Evolutionary conservation across 805 yeast species (phyloP), one percentile per base, ranked within the genome.

Genomic region (Isabelozyma pseudorhagii): DNA sequence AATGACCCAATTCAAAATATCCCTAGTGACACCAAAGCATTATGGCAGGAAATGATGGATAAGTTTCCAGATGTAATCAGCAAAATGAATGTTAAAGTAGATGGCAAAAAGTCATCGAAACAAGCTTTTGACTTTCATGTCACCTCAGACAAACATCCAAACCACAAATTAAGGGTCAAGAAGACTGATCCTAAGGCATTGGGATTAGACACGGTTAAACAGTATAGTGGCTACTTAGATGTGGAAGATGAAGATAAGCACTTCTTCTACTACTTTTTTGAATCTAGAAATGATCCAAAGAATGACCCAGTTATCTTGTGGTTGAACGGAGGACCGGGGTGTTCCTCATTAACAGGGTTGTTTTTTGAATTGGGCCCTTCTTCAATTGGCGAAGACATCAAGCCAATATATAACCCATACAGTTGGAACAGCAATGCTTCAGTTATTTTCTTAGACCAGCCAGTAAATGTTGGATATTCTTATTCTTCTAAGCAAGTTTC

Each of bases 1-100:
- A 77, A 80, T 49, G 74, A 81, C 54, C 80, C 85, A 3, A 49
- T 77, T 27, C 81, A 77, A 28, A 55, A 72, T 13, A 57, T 84
- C 42, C 72, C 85, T 15, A 62, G 68, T 4, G 82, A 78, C 10
- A 65, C 84, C 44, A 77, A 79, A 60, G 52, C 63, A 21, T 60
- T 79, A 34, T 86, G 92, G 92, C 59, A 78, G 27, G 90, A 85
- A 40, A 79, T 85, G 83, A 70, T 85, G 38, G 50, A 75, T 59
- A 67, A 71, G 46, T 86, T 79, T 67, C 92, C 92, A 21, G 69
- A 75, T 14, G 72, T 81, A 21, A 66, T 83, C 15, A 58, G 73
- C 21, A 68, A 73, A 42, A 67, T 86, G 71, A 74, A 74, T 51
- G 72, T 82, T 53, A 68, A 65, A 53, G 71, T 84, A 7, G 87